phyloP scores from a whole-genome alignment of 2,329 filamentous ascomycete genomes.

The Diaporthe capsici region DNA sequence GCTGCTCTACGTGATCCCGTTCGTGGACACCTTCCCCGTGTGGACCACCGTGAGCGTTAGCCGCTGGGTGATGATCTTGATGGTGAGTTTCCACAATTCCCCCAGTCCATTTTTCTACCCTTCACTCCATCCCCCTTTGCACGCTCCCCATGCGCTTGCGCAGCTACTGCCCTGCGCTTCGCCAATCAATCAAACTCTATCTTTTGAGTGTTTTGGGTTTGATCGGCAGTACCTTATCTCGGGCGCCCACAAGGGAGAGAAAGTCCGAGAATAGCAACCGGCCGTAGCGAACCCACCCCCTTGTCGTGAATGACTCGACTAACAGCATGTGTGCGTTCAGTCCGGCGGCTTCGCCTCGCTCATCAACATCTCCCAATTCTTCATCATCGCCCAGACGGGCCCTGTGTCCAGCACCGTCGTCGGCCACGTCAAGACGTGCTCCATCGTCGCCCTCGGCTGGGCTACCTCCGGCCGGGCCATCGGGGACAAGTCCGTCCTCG shows the following conservation, averaged over 20 bases:
- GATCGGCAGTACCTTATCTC: conserved; percentile 24
- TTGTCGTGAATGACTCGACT: conserved; percentile 35
- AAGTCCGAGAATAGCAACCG: conserved; percentile 23
- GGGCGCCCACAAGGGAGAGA: background rate
- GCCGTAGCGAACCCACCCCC: background rate
- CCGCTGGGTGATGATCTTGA: conserved; percentile 70
- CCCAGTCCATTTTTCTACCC: background rate
- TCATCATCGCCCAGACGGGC: conserved; percentile 73
- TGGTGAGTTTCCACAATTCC: conserved; percentile 58
- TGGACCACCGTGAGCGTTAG: conserved; percentile 65
- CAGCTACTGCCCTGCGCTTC: background rate
- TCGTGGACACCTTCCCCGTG: conserved; percentile 73
- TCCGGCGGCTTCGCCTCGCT: conserved; percentile 74
- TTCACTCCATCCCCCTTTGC: background rate
- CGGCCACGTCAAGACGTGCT: conserved; percentile 76
- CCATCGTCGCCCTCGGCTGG: conserved; percentile 76
- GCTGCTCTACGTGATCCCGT: conserved; percentile 76
- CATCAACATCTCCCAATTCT: conserved; percentile 76
- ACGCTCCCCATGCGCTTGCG: background rate
- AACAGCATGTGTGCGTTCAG: conserved; percentile 51
- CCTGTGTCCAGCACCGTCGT: conserved; percentile 77
- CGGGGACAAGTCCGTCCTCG: conserved; percentile 67
- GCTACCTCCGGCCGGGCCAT: conserved; percentile 67
- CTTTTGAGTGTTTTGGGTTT: background rate
- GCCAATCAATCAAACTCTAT: conserved; percentile 16